Conservation (phyloP, 345 rosid genomes). For the Sisymbrium altissimum region DNA sequence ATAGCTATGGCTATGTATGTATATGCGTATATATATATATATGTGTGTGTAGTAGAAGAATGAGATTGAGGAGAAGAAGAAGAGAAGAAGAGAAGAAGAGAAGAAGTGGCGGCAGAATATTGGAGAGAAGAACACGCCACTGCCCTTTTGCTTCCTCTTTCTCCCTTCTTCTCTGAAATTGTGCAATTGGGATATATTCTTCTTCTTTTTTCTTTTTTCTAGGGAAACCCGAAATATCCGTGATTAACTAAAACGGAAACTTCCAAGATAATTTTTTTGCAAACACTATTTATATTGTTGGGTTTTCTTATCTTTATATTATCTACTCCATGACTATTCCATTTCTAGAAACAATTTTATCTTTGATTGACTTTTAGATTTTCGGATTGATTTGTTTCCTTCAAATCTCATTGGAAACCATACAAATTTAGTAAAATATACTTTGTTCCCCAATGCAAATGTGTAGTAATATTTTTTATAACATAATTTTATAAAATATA, state of each 20-base stretch:
- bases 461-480: no score
- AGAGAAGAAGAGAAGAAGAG: neutral
- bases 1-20: neutral
- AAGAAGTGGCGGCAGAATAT: neutral
- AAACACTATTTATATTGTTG: neutral
- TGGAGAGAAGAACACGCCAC: conserved; percentile 16
- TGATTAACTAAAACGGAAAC: neutral
- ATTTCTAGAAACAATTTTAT: neutral
- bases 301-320: neutral
- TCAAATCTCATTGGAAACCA: neutral
- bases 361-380: neutral
- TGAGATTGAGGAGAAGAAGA: neutral
- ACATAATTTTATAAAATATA: no score
- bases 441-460: no score
- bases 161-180: neutral
- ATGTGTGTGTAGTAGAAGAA: neutral
- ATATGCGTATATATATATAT: no score
- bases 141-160: conserved; percentile 8
- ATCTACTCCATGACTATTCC: neutral
- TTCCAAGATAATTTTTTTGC: neutral
- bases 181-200: neutral
- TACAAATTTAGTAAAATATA: no score
- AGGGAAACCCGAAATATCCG: neutral
- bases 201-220: neutral
- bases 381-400: neutral